Evolutionary conservation across 495 filamentous ascomycete species (phyloP).

Genomic region (Penicillium nucicola): DNA sequence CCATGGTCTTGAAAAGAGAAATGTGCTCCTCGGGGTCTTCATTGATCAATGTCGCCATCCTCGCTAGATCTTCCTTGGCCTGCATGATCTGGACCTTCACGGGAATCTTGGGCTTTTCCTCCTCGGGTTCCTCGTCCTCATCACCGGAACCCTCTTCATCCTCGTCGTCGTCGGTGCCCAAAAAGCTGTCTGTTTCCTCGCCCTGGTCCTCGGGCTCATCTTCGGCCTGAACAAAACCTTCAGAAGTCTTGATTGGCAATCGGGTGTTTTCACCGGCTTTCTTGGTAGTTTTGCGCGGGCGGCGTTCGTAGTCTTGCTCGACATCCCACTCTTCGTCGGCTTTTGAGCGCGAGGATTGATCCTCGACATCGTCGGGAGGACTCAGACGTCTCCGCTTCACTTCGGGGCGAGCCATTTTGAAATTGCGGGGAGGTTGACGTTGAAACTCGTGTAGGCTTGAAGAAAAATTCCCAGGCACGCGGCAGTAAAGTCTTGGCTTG

Average conservation of each 20-base stretch:
- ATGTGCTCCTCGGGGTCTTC: constrained; percentile 92
- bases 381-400: constrained; percentile 55
- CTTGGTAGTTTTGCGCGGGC: constrained; percentile 66
- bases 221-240: constrained; percentile 65
- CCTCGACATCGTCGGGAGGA: constrained; percentile 43
- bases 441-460: constrained; percentile 21
- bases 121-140: constrained; percentile 49
- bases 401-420: constrained; percentile 46
- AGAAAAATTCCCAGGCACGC: background rate
- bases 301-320: constrained; percentile 86
- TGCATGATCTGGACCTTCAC: constrained; percentile 73
- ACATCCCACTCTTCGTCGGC: constrained; percentile 69
- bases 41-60: constrained; percentile 74
- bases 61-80: constrained; percentile 90
- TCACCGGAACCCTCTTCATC: constrained; percentile 30
- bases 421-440: constrained; percentile 1
- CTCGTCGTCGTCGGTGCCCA: constrained; percentile 47
- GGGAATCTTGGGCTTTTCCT: constrained; percentile 60
- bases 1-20: constrained; percentile 70
- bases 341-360: constrained; percentile 32
- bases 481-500: background rate
- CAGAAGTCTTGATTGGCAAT: constrained; percentile 79
- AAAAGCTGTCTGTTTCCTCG: constrained; percentile 48
- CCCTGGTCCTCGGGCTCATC: constrained; percentile 43
- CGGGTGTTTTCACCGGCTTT: constrained; percentile 69